phyloP scores from a whole-genome alignment of 192 early-diverging fungal species.

The Glomus cerebriforme region DNA sequence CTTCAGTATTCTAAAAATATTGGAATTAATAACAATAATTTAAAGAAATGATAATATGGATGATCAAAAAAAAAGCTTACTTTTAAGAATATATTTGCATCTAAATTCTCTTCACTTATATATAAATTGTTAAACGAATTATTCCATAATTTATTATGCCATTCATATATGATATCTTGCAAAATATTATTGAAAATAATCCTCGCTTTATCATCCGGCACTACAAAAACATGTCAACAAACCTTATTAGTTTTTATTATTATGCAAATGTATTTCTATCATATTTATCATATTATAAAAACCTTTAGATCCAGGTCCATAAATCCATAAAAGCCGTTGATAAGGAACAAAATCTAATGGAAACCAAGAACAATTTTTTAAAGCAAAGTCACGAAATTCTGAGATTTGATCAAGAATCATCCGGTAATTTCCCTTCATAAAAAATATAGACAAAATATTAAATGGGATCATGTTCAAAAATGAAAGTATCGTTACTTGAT shows the following conservation, averaged over 20 bases:
- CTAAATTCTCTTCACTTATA: background rate
- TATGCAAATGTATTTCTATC: background rate
- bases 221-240: conserved; percentile 10
- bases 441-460: background rate
- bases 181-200: conserved; percentile 45
- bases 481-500: background rate
- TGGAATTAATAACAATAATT: background rate
- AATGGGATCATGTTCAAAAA: background rate
- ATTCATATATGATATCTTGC: conserved; percentile 54
- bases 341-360: conserved; percentile 66
- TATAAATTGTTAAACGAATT: conserved; percentile 43
- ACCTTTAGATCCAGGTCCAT: conserved; percentile 43
- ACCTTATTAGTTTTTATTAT: background rate
- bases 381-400: conserved; percentile 41
- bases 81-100: background rate
- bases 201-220: conserved; percentile 38
- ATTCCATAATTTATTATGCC: conserved; percentile 57
- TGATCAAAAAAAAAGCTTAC: background rate
- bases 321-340: conserved; percentile 67
- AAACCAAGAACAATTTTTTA: conserved; percentile 54
- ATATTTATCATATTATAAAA: background rate
- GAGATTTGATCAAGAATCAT: conserved; percentile 39
- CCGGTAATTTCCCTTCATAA: background rate
- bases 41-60: background rate
- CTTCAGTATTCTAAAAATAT: conserved; percentile 1